phyloP scores from a whole-genome alignment of 164 flowering plant genomes.

The Stephania yunnanensis region DNA sequence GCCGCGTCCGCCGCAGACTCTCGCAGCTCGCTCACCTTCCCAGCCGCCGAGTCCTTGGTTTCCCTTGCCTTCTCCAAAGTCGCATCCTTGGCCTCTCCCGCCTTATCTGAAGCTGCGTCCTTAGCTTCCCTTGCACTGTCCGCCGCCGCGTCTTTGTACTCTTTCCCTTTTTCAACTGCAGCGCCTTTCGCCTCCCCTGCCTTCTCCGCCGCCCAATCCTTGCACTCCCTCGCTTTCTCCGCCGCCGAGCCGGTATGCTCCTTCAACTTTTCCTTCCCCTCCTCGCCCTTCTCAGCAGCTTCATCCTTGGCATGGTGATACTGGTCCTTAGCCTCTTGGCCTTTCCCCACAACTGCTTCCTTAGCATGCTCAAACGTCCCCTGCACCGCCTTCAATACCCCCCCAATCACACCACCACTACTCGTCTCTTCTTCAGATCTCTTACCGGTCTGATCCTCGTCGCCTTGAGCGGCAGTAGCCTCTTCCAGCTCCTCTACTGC shows the following conservation, averaged over 20 bases:
- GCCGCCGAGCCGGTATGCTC: slow-evolving; percentile 20
- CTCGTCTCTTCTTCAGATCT: not conserved
- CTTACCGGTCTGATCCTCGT: not conserved
- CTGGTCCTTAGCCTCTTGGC: slow-evolving; percentile 14
- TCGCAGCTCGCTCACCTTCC: slow-evolving; percentile 40
- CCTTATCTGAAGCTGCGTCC: slow-evolving; percentile 19
- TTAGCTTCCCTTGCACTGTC: slow-evolving; percentile 22
- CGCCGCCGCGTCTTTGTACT: slow-evolving; percentile 8
- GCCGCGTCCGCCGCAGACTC: slow-evolving; percentile 65
- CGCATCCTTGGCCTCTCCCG: slow-evolving; percentile 10
- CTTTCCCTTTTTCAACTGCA: not conserved
- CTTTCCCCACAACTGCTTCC: slow-evolving; percentile 37
- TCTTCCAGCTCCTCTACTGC: slow-evolving; percentile 17
- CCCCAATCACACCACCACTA: slow-evolving; percentile 16
- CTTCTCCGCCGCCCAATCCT: slow-evolving; percentile 16
- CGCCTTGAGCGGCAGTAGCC: not conserved
- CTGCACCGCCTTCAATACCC: slow-evolving; percentile 5
- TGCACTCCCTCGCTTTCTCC: slow-evolving; percentile 10
- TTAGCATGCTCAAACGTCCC: slow-evolving; percentile 46
- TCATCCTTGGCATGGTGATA: slow-evolving; percentile 6
- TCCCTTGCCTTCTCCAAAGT: slow-evolving; percentile 15
- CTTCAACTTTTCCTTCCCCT: slow-evolving; percentile 17
- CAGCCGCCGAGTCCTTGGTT: slow-evolving; percentile 20
- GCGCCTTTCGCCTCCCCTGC: slow-evolving; percentile 26
- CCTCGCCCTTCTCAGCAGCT: slow-evolving; percentile 23